A percentile compares a stretch with the other conserved stretches of the same genome.
These are phyloP conservation scores for Mucor saturninus DNA, from an alignment of 371 early-diverging fungal species.

Conservation along the genomic window DNA sequence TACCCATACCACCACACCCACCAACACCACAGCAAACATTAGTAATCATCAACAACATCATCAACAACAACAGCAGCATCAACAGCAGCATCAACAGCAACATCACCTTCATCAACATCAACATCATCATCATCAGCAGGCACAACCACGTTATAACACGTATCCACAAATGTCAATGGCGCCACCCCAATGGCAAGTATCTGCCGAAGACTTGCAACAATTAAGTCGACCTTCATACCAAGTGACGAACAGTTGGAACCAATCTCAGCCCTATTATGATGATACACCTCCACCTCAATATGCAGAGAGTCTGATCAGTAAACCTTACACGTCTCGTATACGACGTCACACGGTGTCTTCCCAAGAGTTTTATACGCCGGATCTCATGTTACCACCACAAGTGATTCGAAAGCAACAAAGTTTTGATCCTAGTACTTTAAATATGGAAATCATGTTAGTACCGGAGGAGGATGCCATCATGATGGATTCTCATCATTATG, in stretches of 20 bases:
- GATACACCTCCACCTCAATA: background rate
- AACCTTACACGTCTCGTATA: background rate
- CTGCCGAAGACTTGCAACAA: background rate
- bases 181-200: conserved; percentile 8
- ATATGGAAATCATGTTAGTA: background rate
- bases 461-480: conserved; percentile 16
- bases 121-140: conserved; percentile 4
- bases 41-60: background rate
- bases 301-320: background rate
- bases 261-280: conserved; percentile 12
- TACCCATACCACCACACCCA: no score
- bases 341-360: conserved; percentile 18
- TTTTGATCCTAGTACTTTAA: conserved; percentile 1
- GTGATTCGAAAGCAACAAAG: background rate
- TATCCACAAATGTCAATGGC: background rate
- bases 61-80: background rate
- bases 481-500: conserved; percentile 16
- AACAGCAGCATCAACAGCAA: background rate
- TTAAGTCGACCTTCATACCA: background rate
- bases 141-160: background rate
- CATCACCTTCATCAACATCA: background rate
- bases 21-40: no score
- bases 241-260: conserved; percentile 8
- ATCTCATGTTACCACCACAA: background rate
- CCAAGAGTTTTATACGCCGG: background rate